These are phyloP conservation scores for Vanderwaltozyma polyspora DNA, from an alignment of 805 yeast genomes.

Conservation along the genomic window DNA sequence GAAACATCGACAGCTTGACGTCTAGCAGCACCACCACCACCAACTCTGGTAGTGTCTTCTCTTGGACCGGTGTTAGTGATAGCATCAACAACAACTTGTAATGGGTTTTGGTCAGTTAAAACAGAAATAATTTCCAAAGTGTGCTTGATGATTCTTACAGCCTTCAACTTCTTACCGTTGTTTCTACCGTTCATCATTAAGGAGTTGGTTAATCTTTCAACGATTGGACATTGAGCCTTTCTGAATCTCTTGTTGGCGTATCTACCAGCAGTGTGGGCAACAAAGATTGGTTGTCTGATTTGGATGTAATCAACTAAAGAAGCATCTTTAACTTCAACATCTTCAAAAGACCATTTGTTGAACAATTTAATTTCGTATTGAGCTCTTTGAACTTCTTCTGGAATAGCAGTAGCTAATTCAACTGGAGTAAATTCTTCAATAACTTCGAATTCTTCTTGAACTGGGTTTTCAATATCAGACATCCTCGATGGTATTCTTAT, in stretches of 20 bases:
- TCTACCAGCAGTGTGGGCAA: constrained; percentile 99
- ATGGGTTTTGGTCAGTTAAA: constrained; percentile 97
- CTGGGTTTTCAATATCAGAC: constrained; percentile 79
- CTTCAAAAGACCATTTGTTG: constrained; percentile 99
- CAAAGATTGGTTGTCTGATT: constrained; percentile 94
- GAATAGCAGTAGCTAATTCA: constrained; percentile 89
- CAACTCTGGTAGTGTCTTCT: constrained; percentile 99
- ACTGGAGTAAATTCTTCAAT: constrained; percentile 65
- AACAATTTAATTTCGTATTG: constrained; percentile 92
- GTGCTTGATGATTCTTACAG: constrained; percentile 99
- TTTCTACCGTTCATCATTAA: constrained; percentile 99
- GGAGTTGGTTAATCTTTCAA: constrained; percentile 99
- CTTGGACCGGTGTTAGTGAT: constrained; percentile 99
- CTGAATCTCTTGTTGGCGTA: constrained; percentile 99
- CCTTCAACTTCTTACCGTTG: constrained; percentile 99
- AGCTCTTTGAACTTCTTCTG: constrained; percentile 93
- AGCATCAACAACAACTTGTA: constrained; percentile 98
- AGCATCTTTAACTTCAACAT: constrained; percentile 93
- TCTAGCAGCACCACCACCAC: constrained; percentile 99
- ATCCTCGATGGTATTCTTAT: constrained; percentile 42
- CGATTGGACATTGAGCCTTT: constrained; percentile 98
- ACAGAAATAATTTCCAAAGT: constrained; percentile 96
- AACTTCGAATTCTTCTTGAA: constrained; percentile 53
- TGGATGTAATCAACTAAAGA: constrained; percentile 97
- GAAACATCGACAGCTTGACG: constrained; percentile 99